These are phyloP conservation scores for Lepidium sativum DNA, from an alignment of 345 rosid species.

Conservation along the genomic window DNA sequence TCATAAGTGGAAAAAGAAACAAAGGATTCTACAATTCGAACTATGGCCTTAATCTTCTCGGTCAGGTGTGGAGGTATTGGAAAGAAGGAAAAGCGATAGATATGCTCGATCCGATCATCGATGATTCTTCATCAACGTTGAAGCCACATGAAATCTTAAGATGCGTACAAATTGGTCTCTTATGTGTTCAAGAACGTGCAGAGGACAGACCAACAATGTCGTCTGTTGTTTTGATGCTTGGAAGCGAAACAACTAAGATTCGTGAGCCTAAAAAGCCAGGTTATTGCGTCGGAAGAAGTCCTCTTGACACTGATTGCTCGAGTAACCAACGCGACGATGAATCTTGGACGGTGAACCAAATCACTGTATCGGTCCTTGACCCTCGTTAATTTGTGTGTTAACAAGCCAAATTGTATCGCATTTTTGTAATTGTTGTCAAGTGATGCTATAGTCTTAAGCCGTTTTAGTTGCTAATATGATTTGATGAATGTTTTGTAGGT, in stretches of 20 bases:
- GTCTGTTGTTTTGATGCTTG: conserved; percentile 51
- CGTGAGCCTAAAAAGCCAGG: conserved; percentile 58
- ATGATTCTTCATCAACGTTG: conserved; percentile 15
- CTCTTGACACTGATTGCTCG: conserved; percentile 46
- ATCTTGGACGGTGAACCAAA: conserved; percentile 61
- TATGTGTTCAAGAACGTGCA: conserved; percentile 71
- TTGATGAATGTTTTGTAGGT: no score
- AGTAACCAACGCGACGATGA: conserved; percentile 33
- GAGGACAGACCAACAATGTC: conserved; percentile 72
- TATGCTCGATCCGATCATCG: conserved; percentile 33
- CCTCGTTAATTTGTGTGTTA: conserved; percentile 39
- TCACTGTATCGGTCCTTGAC: conserved; percentile 56
- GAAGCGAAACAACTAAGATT: conserved; percentile 52
- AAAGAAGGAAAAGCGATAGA: conserved; percentile 44
- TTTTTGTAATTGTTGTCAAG: no score
- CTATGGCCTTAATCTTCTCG: not conserved
- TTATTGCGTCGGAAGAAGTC: conserved; percentile 48
- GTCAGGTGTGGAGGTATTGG: conserved; percentile 60
- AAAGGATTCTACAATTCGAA: not conserved
- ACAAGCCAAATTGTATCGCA: no score
- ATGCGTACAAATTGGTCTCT: conserved; percentile 72
- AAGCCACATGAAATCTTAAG: conserved; percentile 37
- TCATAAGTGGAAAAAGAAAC: not conserved
- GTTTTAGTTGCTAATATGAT: no score
- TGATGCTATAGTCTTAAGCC: no score